Evolutionary conservation across 164 flowering plant genomes (phyloP), one percentile per base, ranked within the genome.

Genomic region (Nelumbo lutea): DNA sequence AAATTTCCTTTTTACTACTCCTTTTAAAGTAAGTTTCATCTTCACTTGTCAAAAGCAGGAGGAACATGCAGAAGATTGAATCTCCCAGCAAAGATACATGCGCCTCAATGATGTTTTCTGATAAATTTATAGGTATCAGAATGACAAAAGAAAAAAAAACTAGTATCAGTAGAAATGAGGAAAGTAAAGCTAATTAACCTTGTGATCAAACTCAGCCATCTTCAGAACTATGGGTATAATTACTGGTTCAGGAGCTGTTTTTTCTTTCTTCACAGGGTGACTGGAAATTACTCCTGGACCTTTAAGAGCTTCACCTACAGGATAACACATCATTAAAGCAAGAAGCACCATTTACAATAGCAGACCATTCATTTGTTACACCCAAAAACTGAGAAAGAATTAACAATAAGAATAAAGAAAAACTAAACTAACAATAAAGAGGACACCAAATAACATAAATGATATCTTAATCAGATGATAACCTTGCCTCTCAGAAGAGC

Each of bases 121-220:
- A 27, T 27, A 27, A 27, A 27, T 27, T 27, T 27, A 63, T 4
- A 3, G 8, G 3, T 3, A 7, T 9, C 52, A 2, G 52, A 69
- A 9, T 15, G 13, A 45, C 59, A 42, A 5, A 9, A 3, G 27
- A 27, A 27, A 27, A 56, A 27, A 67, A 27, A 58, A 46, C 46
- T 57, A 53, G 10, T 4, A 68, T 8, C 27, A 15, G 46, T 6
- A 44, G 64, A 52, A 48, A 38, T 5, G 52, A 51, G 57, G 38
- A 59, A 50, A 0, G 38, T 38, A 55, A 8, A 13, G 3, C 39
- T 38, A 57, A 64, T 39, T 71, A 65, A 95, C 98, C 96, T 90
- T 91, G 78, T 92, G 99, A 78, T 95, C 99, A 82, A 92, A 95
- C 74, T 95, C 96, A 50, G 97, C 87, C 99, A 95, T 95, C 85